Evolutionary conservation across 148 eudicot species (phyloP).

Genomic region (Fagopyrum esculentum): DNA sequence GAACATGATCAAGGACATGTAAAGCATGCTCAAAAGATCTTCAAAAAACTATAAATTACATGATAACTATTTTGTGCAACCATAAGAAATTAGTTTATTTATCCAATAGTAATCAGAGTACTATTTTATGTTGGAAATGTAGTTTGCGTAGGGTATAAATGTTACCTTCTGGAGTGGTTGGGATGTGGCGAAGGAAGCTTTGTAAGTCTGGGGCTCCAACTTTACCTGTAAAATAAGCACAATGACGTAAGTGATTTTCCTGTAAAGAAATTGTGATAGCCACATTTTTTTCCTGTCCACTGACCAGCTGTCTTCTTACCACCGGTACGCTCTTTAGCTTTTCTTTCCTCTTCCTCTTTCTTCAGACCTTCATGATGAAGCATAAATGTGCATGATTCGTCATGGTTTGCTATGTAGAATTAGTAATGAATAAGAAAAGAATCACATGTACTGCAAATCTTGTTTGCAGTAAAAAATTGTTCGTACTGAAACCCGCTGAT

Average conservation of each 20-base stretch:
- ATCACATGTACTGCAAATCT: neutral
- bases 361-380: slow-evolving; percentile 46
- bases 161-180: slow-evolving; percentile 55
- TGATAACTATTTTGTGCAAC: neutral
- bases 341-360: slow-evolving; percentile 90
- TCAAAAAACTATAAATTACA: neutral
- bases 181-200: slow-evolving; percentile 73
- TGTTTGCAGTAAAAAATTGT: neutral
- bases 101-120: neutral
- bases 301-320: slow-evolving; percentile 36
- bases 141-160: neutral
- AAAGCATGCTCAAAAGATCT: neutral
- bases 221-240: slow-evolving; percentile 41
- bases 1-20: neutral
- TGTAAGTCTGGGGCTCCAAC: slow-evolving; percentile 72
- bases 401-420: neutral
- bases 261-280: neutral
- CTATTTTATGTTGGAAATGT: neutral
- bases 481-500: neutral
- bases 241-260: neutral
- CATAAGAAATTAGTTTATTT: neutral
- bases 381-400: neutral
- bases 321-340: slow-evolving; percentile 34
- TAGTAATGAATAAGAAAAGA: neutral
- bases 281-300: slow-evolving; percentile 16